Conservation (phyloP, 306 rosid genomes). For the Quercus alba region DNA sequence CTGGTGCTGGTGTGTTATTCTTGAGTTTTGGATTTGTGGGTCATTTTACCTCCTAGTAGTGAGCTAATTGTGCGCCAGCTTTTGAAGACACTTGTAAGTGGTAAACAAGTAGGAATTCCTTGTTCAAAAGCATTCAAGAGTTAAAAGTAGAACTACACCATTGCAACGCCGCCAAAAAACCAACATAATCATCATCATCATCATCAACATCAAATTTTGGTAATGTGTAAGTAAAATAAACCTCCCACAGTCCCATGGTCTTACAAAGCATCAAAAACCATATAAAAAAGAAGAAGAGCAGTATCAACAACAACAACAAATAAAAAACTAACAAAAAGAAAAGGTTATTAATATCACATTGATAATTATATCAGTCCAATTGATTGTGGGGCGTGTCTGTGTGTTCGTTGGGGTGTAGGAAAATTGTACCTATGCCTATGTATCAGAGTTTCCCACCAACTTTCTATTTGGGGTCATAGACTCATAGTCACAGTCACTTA, state of each 20-base stretch:
- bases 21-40: conserved; percentile 7
- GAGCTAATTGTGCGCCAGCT: not conserved
- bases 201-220: too few species aligned
- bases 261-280: not conserved
- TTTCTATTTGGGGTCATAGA: not conserved
- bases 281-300: not conserved
- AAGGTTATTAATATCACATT: not conserved
- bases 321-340: not conserved
- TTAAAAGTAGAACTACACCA: conserved; percentile 11
- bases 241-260: not conserved
- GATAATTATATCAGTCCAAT: not conserved
- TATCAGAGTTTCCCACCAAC: not conserved
- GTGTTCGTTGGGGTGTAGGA: not conserved
- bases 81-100: not conserved
- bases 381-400: not conserved
- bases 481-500: too few species aligned
- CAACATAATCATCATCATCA: not conserved
- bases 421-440: not conserved
- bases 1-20: not conserved
- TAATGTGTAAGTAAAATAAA: not conserved
- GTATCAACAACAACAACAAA: not conserved
- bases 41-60: not conserved
- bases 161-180: conserved; percentile 12
- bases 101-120: not conserved
- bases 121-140: conserved; percentile 6